Base-by-base conservation (phyloP, 495 filamentous ascomycete species). In the Aspergillus asperescens region DNA sequence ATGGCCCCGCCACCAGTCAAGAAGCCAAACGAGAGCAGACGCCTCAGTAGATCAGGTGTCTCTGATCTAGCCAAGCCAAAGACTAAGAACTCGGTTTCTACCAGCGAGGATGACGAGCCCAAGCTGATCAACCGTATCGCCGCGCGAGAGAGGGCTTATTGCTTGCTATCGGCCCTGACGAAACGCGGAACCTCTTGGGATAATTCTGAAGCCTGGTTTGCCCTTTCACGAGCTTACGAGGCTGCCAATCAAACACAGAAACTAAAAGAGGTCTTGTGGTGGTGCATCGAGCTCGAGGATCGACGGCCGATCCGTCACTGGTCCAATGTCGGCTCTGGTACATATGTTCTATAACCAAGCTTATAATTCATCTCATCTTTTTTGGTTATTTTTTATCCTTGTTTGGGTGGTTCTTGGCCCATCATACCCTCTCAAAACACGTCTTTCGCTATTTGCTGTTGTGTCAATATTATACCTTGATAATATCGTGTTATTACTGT, bases 161-260 rank as follows among this genome's bases (percentile, higher is more conserved):
- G 81, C 10, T 76, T 97, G 37, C 79, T 98, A 0, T 85, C 83
- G 7, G 77, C 79, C 2, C 75, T 97, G 48, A 96, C 89, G 2
- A 91, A 87, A 69, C 78, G 88, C 3, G 90, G 90, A n/a, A 75
- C 70, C 23, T 91, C 90, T 5, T 97, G 94, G 94, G 89, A 96
- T 65, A 80, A 84, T 60, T 82, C 84, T n/a, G 93, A 96, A 63
- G 93, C 91, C 16, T 98, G 93, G 93, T 90, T 86, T 60, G 82
- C 84, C 8, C 78, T 98, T 13, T 89, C 93, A 1, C 73, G 88
- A 55, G 89, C 84, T 39, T 87, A 95, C 58, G 92, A 96, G 69
- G 81, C 84, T 49, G 84, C 86, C 45, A 86, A 86, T 6, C 87
- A 96, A 73, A 64, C 81, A 6, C 87, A 90, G 38, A 95, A 90